phyloP scores from a whole-genome alignment of 192 early-diverging fungal genomes.

The Podila epigama region DNA sequence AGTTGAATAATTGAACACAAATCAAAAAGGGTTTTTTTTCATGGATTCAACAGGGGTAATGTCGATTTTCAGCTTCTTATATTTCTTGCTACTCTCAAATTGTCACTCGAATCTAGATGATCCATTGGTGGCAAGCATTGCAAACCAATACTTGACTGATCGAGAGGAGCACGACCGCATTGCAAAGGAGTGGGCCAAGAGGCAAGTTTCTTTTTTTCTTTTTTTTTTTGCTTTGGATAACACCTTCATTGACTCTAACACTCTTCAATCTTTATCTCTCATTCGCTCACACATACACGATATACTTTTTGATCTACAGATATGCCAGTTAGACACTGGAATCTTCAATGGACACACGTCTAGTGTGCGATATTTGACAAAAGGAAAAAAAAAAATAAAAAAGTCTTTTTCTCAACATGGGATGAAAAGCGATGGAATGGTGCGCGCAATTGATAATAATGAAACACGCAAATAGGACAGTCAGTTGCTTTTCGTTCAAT shows the following conservation, averaged over 20 bases:
- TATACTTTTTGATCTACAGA: neutral
- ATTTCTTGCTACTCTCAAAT: neutral
- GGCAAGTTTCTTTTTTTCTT: conserved; percentile 53
- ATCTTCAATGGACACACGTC: neutral
- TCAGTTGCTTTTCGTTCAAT: too few species aligned
- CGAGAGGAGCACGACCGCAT: conserved; percentile 87
- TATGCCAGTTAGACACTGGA: conserved; percentile 15
- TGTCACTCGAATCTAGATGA: conserved; percentile 66
- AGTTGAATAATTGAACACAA: neutral
- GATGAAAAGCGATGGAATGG: too few species aligned
- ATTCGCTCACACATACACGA: too few species aligned
- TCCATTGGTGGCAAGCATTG: conserved; percentile 91
- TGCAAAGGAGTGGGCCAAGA: conserved; percentile 93
- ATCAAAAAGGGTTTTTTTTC: neutral
- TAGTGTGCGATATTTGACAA: too few species aligned
- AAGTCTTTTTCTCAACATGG: too few species aligned
- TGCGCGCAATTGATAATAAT: too few species aligned
- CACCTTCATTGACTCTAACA: neutral
- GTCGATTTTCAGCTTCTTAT: neutral
- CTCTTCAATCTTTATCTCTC: neutral
- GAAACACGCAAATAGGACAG: too few species aligned
- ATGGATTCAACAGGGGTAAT: neutral
- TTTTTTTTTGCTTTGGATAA: neutral
- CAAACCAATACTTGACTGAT: conserved; percentile 85
- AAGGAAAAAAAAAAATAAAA: too few species aligned